These are phyloP conservation scores for Talaromyces ruber DNA, from an alignment of 495 filamentous ascomycete genomes.

Conservation along the genomic window DNA sequence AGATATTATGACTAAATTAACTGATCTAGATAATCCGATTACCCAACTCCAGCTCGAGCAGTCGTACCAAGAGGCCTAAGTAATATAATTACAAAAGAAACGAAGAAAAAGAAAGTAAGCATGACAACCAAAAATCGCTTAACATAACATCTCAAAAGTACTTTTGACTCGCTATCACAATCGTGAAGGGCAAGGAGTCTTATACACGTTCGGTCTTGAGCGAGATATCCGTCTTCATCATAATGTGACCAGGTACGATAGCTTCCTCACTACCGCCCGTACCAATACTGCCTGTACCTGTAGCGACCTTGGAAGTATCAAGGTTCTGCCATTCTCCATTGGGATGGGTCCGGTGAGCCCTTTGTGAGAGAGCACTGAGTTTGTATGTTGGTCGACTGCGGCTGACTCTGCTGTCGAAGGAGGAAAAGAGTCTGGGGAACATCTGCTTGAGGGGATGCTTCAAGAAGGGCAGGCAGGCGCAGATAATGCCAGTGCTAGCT, in stretches of 20 bases:
- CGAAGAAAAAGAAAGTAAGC: not conserved
- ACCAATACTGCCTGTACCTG: not conserved
- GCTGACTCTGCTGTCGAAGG: slow-evolving; percentile 2
- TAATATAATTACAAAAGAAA: not conserved
- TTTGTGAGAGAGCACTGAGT: slow-evolving; percentile 3
- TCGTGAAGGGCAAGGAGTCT: not conserved
- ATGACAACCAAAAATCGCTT: not conserved
- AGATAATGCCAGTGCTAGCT: slow-evolving; percentile 17
- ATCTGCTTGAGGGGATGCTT: slow-evolving; percentile 21
- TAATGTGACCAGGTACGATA: slow-evolving; percentile 10
- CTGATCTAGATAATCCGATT: not conserved
- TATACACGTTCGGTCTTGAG: not conserved
- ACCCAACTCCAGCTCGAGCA: not conserved
- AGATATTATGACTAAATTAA: not conserved
- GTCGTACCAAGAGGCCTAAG: not conserved
- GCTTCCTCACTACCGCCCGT: slow-evolving; percentile 7
- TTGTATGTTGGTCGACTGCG: slow-evolving; percentile 9
- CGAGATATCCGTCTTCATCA: slow-evolving; percentile 13
- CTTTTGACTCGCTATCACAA: not conserved
- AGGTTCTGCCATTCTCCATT: slow-evolving; percentile 3
- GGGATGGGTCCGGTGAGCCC: not conserved
- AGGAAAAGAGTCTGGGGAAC: slow-evolving; percentile 17
- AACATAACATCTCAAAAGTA: not conserved
- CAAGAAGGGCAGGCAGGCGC: slow-evolving; percentile 21
- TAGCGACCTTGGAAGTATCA: slow-evolving; percentile 7